A percentile compares a stretch with the other conserved stretches of the same genome.
phyloP scores from a whole-genome alignment of 768 basidiomycete genomes.

The Pleurotus giganteus region DNA sequence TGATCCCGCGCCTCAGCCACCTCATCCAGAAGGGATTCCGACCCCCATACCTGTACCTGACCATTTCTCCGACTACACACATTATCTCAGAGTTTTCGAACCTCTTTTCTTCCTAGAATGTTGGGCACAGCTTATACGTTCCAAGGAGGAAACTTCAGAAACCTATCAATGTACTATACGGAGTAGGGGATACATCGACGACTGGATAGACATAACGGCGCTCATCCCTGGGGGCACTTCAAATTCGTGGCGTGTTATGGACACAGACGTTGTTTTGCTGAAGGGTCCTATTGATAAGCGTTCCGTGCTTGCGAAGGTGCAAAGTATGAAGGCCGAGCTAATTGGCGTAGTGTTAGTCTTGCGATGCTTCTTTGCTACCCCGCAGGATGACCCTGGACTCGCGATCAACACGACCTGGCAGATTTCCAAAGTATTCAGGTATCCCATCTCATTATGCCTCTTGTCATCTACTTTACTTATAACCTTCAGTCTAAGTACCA shows the following conservation, averaged over 20 bases:
- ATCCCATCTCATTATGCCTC: slow-evolving; percentile 16
- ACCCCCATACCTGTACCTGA: slow-evolving; percentile 52
- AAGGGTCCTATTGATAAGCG: slow-evolving; percentile 52
- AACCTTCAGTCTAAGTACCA: slow-evolving; percentile 76
- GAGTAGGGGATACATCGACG: slow-evolving; percentile 70
- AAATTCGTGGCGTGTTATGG: slow-evolving; percentile 73
- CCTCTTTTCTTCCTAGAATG: slow-evolving; percentile 86
- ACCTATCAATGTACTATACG: slow-evolving; percentile 61
- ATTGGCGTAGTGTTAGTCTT: slow-evolving; percentile 49
- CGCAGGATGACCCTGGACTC: slow-evolving; percentile 56
- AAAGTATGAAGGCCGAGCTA: slow-evolving; percentile 30
- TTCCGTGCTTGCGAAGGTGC: slow-evolving; percentile 67
- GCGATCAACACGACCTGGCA: slow-evolving; percentile 67
- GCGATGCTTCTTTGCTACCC: slow-evolving; percentile 45
- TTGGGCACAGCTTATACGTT: slow-evolving; percentile 83
- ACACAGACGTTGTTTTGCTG: slow-evolving; percentile 85
- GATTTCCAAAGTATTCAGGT: slow-evolving; percentile 84
- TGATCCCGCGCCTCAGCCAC: slow-evolving; percentile 60
- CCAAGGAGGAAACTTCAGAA: slow-evolving; percentile 64
- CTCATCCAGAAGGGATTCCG: slow-evolving; percentile 36
- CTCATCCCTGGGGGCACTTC: slow-evolving; percentile 54
- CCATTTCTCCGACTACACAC: slow-evolving; percentile 56
- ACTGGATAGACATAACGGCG: slow-evolving; percentile 81
- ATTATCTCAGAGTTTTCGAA: slow-evolving; percentile 77
- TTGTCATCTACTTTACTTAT: slow-evolving; percentile 3